Conservation (phyloP, 148 eudicot species). For the Vaccinium vitisidaea region DNA sequence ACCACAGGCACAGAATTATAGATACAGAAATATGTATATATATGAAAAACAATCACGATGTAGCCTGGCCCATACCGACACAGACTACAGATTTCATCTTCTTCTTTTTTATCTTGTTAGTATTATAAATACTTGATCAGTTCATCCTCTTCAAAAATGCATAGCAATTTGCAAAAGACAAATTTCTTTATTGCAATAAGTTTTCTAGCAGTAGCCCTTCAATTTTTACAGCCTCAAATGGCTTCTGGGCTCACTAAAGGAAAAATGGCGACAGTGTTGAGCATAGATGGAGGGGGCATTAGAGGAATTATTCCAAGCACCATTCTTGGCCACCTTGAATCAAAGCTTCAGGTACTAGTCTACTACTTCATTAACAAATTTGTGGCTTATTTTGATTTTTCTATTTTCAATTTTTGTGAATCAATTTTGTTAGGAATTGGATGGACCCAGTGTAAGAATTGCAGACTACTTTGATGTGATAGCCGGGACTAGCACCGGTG, state of each 20-base stretch:
- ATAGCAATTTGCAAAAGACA: neutral
- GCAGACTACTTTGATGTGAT: conserved; percentile 44
- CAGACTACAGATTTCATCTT: neutral
- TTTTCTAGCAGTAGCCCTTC: neutral
- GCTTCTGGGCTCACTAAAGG: conserved; percentile 8
- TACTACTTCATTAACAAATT: neutral
- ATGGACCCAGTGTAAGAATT: conserved; percentile 32
- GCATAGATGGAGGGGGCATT: conserved; percentile 38
- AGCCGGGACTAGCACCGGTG: conserved; percentile 51
- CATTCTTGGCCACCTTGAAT: conserved; percentile 28
- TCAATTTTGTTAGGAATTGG: conserved; percentile 25
- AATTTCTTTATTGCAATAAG: neutral
- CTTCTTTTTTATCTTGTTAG: neutral
- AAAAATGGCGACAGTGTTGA: conserved; percentile 23
- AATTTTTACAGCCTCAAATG: conserved; percentile 1
- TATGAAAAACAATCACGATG: neutral
- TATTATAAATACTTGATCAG: neutral
- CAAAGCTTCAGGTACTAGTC: conserved; percentile 31
- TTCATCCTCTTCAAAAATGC: neutral
- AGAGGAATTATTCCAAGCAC: conserved; percentile 32
- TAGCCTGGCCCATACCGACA: neutral
- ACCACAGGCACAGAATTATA: neutral
- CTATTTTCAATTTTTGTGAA: neutral
- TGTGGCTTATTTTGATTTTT: neutral
- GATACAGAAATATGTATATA: neutral